A percentile compares a stretch with the other conserved stretches of the same genome.
Evolutionary conservation across 2,329 filamentous ascomycete genomes (phyloP).

Genomic region (Nemania abortiva): DNA sequence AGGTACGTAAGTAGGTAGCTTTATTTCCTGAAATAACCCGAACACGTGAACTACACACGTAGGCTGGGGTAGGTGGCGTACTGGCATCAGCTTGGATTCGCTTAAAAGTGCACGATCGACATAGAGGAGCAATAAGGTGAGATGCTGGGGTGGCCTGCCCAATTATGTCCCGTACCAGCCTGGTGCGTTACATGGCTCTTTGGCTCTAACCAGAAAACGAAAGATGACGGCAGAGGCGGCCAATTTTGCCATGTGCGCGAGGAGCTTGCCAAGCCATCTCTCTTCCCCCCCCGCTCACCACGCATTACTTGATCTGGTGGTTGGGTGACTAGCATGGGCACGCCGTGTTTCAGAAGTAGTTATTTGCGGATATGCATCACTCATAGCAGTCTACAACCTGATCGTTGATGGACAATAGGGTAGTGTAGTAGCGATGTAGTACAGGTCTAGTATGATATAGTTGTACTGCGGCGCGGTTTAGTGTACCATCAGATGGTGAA

Average conservation of each 20-base stretch:
- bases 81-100: constrained; percentile 30
- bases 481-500: constrained; percentile 27
- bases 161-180: constrained; percentile 29
- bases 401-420: constrained; percentile 9
- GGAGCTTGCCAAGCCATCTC: constrained; percentile 25
- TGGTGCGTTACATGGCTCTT: constrained; percentile 32
- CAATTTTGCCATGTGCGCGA: constrained; percentile 30
- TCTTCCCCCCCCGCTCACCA: constrained; percentile 12
- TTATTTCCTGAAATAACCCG: constrained; percentile 32
- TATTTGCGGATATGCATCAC: constrained; percentile 27
- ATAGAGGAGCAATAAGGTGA: constrained; percentile 40
- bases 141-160: constrained; percentile 25
- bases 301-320: constrained; percentile 14
- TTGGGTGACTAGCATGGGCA: constrained; percentile 16
- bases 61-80: constrained; percentile 35
- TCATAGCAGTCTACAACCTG: constrained; percentile 11
- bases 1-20: constrained; percentile 10
- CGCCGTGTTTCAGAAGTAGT: constrained; percentile 34
- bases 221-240: constrained; percentile 35
- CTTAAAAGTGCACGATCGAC: constrained; percentile 34
- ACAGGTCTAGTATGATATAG: constrained; percentile 1
- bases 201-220: constrained; percentile 5
- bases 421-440: not conserved
- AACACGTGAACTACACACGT: constrained; percentile 20
- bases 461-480: constrained; percentile 24